phyloP scores from a whole-genome alignment of 2,329 filamentous ascomycete species.

The Hypoxylon sp. region DNA sequence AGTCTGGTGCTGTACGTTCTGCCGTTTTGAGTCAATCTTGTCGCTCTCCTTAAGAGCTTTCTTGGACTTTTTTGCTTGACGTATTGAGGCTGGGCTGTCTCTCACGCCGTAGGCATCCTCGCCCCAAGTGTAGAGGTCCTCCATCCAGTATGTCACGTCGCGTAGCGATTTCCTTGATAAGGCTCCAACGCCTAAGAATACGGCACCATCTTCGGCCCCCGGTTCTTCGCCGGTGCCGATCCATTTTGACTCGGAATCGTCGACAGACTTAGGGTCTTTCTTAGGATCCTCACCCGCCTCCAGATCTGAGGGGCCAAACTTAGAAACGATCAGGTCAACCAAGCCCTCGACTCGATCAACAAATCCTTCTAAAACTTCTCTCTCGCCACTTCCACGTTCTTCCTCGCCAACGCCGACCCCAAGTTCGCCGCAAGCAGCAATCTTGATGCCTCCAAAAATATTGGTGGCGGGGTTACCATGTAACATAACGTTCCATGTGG shows the following conservation, averaged over 20 bases:
- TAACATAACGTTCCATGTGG: slow-evolving; percentile 88
- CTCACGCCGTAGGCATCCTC: slow-evolving; percentile 86
- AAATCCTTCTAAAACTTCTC: slow-evolving; percentile 93
- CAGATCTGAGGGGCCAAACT: slow-evolving; percentile 71
- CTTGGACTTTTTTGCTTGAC: slow-evolving; percentile 60
- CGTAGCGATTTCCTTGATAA: slow-evolving; percentile 78
- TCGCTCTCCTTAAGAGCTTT: slow-evolving; percentile 41
- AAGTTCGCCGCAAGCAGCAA: slow-evolving; percentile 90
- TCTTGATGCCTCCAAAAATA: slow-evolving; percentile 84
- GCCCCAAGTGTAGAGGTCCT: slow-evolving; percentile 86
- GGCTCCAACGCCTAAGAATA: slow-evolving; percentile 85
- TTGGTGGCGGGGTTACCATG: slow-evolving; percentile 88
- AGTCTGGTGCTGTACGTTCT: slow-evolving; percentile 17
- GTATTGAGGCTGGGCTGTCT: slow-evolving; percentile 78
- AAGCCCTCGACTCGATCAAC: slow-evolving; percentile 83
- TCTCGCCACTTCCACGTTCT: slow-evolving; percentile 91
- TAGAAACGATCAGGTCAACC: slow-evolving; percentile 87
- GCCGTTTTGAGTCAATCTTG: slow-evolving; percentile 16
- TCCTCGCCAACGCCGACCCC: slow-evolving; percentile 96
- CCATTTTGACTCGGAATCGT: slow-evolving; percentile 66
- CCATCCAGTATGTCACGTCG: slow-evolving; percentile 85
- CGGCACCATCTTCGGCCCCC: slow-evolving; percentile 79
- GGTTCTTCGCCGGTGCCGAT: slow-evolving; percentile 77
- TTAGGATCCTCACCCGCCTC: slow-evolving; percentile 50
- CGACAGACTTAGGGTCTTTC: slow-evolving; percentile 42